Evolutionary conservation across 2,329 filamentous ascomycete genomes (phyloP), one percentile per base, ranked within the genome.

Genomic region (Westerdykella sp.): DNA sequence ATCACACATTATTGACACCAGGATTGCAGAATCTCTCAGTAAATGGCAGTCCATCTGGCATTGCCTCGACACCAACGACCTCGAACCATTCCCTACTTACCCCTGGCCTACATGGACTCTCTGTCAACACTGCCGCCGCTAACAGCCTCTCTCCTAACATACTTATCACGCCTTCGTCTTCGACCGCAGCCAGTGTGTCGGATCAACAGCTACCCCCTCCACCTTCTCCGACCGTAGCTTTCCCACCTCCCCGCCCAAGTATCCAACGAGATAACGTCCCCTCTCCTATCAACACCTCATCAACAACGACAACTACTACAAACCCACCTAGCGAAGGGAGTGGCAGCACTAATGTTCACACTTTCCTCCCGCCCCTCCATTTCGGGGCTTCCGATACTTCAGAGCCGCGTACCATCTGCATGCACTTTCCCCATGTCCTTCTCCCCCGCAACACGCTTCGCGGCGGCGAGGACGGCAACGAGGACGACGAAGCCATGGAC

Each of bases 361-460:
- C 9, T 5, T 10, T 28, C 7, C 7, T 28, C 7, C 25, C 7
- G 9, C 25, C 25, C 2, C 11, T 10, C 25, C 25, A 12, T 28
- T 9, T 28, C 4, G 11, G 25, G 25, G 3, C 25, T 28, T 12
- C 25, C 7, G 25, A 28, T 9, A 28, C 3, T 10, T 28, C 25
- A 28, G 4, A 28, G 25, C 25, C 4, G 25, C 25, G 25, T 7
- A 28, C 59, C 1, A 45, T 65, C n/a, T 54, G 57, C 23, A 56
- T 65, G 37, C 62, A 61, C 39, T 42, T 63, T 32, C 60, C 55
- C 1, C 43, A 41, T 6, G 45, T 63, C 32, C 22, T 63, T 2
- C 11, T 52, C 4, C 45, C 53, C 1, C 25, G 25, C 25, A 28
- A 10, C 25, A 28, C 25, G 9, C 25, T 28, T 28, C 25, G 4